A percentile compares a stretch with the other conserved stretches of the same genome.
Conservation (phyloP, 257 asterid genomes). For the Hygrophila difformis region DNA sequence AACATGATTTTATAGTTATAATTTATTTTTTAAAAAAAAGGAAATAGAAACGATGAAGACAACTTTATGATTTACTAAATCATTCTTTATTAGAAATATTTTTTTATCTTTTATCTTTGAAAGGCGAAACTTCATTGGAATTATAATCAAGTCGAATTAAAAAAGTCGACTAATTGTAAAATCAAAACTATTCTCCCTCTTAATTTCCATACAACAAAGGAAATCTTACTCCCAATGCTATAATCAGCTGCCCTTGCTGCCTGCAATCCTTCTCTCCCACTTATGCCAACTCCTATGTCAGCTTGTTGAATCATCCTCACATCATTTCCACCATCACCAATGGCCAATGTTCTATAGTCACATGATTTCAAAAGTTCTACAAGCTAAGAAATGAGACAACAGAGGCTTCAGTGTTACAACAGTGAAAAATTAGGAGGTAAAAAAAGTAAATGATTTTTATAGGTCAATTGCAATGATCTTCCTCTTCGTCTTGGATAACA, state of each 20-base stretch:
- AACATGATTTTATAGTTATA: constrained; percentile 5
- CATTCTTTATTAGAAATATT: constrained; percentile 1
- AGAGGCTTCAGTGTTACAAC: constrained; percentile 11
- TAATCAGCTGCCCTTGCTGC: constrained; percentile 99
- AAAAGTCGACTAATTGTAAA: constrained; percentile 7
- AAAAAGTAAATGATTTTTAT: constrained; percentile 11
- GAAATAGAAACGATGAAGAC: neutral
- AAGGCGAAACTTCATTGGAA: too few species aligned
- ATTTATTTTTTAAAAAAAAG: too few species aligned
- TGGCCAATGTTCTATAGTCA: constrained; percentile 96
- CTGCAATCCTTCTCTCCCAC: constrained; percentile 99
- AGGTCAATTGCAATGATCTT: neutral
- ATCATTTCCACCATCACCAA: constrained; percentile 99
- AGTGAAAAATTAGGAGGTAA: constrained; percentile 6
- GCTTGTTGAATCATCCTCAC: constrained; percentile 99
- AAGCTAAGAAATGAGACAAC: constrained; percentile 39
- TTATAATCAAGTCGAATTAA: too few species aligned
- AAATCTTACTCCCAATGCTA: constrained; percentile 90
- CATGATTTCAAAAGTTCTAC: constrained; percentile 88
- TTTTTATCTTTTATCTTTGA: too few species aligned
- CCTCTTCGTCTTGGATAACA: constrained; percentile 12
- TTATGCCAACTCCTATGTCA: constrained; percentile 98
- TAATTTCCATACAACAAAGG: constrained; percentile 5
- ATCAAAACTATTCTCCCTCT: constrained; percentile 8
- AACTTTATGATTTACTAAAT: neutral